These are phyloP conservation scores for Phaseolus lunatus DNA, from an alignment of 306 rosid species.

Conservation along the genomic window DNA sequence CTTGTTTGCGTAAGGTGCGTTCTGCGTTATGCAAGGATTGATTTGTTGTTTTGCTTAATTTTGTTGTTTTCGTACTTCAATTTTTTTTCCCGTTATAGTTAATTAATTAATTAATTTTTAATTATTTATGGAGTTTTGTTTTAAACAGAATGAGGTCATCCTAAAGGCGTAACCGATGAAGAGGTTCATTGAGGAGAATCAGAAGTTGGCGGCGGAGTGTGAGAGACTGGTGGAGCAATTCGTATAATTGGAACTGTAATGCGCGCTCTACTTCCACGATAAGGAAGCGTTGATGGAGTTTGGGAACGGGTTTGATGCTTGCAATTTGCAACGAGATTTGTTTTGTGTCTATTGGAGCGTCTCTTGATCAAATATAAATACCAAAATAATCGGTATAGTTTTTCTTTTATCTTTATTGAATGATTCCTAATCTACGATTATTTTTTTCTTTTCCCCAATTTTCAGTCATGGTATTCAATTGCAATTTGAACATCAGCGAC, in stretches of 20 bases:
- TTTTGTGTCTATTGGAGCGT: slow-evolving; percentile 52
- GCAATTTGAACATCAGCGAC: slow-evolving; percentile 54
- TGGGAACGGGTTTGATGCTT: slow-evolving; percentile 78
- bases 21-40: too few species aligned
- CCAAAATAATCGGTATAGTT: slow-evolving; percentile 55
- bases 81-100: too few species aligned
- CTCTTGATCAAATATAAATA: slow-evolving; percentile 56
- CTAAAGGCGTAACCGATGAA: slow-evolving; percentile 77
- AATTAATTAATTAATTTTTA: background rate
- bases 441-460: slow-evolving; percentile 3
- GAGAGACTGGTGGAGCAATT: slow-evolving; percentile 61
- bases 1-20: too few species aligned
- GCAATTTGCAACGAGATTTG: slow-evolving; percentile 66
- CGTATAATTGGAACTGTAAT: slow-evolving; percentile 68
- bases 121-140: background rate
- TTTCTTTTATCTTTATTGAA: background rate
- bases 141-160: slow-evolving; percentile 63
- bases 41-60: too few species aligned
- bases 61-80: too few species aligned
- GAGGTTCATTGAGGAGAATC: slow-evolving; percentile 87
- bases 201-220: slow-evolving; percentile 75
- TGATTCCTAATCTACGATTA: too few species aligned
- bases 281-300: slow-evolving; percentile 90
- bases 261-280: slow-evolving; percentile 75
- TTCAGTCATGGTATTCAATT: slow-evolving; percentile 69